phyloP scores from a whole-genome alignment of 2,329 filamentous ascomycete species.

The Aspergillus neotritici region DNA sequence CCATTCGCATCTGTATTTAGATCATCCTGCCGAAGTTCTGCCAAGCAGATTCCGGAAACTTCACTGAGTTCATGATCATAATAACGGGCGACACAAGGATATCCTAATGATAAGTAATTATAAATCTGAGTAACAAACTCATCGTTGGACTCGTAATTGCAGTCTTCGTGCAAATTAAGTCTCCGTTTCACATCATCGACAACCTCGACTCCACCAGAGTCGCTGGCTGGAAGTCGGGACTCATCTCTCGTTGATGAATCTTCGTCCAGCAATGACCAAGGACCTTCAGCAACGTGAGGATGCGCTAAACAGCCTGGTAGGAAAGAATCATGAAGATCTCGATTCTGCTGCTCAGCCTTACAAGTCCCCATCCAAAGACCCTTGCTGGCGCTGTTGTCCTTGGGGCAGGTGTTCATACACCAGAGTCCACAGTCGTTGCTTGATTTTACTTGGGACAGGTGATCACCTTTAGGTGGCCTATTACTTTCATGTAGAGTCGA shows the following conservation, averaged over 20 bases:
- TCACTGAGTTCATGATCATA: conserved; percentile 82
- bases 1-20: conserved; percentile 60
- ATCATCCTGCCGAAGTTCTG: conserved; percentile 68
- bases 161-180: conserved; percentile 37
- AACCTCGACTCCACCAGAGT: not conserved
- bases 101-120: conserved; percentile 91
- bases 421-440: conserved; percentile 61
- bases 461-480: conserved; percentile 52
- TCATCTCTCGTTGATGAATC: not conserved
- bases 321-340: conserved; percentile 9
- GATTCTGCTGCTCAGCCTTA: conserved; percentile 17
- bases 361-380: conserved; percentile 42
- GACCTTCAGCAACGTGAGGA: not conserved
- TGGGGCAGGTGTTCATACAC: conserved; percentile 62
- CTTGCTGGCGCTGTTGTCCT: conserved; percentile 30
- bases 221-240: not conserved
- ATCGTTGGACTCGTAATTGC: conserved; percentile 68
- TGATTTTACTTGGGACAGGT: conserved; percentile 45
- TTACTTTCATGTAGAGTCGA: conserved; percentile 77
- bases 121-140: conserved; percentile 90
- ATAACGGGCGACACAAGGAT: conserved; percentile 73
- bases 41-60: conserved; percentile 65
- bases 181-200: conserved; percentile 22
- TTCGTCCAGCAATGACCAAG: not conserved
- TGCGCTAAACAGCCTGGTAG: conserved; percentile 24